Base-by-base conservation (phyloP, 1,284 basidiomycete species). In the Microbotryum violaceum region DNA sequence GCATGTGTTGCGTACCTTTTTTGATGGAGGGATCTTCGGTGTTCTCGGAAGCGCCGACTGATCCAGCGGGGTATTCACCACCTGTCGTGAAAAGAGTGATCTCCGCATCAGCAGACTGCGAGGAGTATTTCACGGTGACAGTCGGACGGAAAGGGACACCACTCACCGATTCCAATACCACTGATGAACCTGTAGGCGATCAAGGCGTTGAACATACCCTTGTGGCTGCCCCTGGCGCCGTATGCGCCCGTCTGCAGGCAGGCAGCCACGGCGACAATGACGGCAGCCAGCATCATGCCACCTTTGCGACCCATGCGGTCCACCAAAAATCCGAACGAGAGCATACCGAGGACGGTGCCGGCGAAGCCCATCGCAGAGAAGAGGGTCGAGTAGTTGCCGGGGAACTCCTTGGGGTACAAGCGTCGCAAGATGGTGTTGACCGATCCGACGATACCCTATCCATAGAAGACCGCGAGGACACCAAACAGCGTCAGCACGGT, bases 41-140 rank as follows among this genome's bases (percentile, higher is more conserved):
- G 72, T 90, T 88, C 74, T 96, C 92, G 1, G 88, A 87, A 3
- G 87, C 87, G 25, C 91, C 89, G n/a, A 96, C 91, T 4, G 86
- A 88, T 8, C 91, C 92, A 64, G 86, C 88, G 7, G 91, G 91
- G 69, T 96, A 94, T 74, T 93, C 89, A 14, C 90, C 90, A 29
- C 91, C 37, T 42, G 37, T 42, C 12, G 37, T 42, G 14, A 16
- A 42, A 42, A 16, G 91, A 0, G 21, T 33, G 14, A n/a, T 18
- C 18, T 20, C 16, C 45, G 14, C n/a, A 12, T 18, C 58, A 42
- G 16, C 46, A 52, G 20, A 52, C 51, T 20, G 57, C 56, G 18
- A 52, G 52, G 20, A 62, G 49, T 53, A 52, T 10, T 23, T 8
- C 14, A 42, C 42, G 14, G 14, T 42, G 5, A 42, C 37, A 18